Conservation (phyloP, 192 early-diverging fungal species). For the Phlyctochytrium arcticum region DNA sequence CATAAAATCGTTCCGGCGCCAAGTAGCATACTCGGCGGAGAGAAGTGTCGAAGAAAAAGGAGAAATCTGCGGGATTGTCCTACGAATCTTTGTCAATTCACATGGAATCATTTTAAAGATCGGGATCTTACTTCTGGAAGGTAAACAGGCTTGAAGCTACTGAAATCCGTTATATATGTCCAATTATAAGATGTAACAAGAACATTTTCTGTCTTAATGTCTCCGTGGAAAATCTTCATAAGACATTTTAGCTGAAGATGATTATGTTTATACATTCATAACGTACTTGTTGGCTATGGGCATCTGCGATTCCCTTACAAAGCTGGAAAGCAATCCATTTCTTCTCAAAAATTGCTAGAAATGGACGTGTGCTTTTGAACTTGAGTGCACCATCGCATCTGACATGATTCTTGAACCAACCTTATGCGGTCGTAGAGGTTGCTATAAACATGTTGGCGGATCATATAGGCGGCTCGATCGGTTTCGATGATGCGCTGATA, state of each 20-base stretch:
- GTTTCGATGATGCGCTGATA: conserved; percentile 83
- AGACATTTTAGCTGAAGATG: background rate
- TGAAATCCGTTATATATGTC: conserved; percentile 87
- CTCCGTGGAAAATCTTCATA: conserved; percentile 79
- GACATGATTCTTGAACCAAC: conserved; percentile 23
- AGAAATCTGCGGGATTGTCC: conserved; percentile 94
- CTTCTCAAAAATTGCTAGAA: conserved; percentile 80
- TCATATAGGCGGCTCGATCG: conserved; percentile 81
- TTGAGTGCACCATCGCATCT: background rate
- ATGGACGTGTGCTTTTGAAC: conserved; percentile 82
- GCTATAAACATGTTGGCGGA: conserved; percentile 83
- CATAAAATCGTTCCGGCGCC: conserved; percentile 92
- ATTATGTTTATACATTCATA: background rate
- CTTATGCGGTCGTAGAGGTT: conserved; percentile 96
- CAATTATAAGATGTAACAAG: conserved; percentile 95
- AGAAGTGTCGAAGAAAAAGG: conserved; percentile 94
- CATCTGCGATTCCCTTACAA: conserved; percentile 71
- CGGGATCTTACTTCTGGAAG: conserved; percentile 71
- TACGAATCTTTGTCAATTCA: conserved; percentile 22
- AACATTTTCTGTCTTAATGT: conserved; percentile 95
- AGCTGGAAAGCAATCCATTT: conserved; percentile 94
- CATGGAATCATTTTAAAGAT: background rate
- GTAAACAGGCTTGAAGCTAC: conserved; percentile 86
- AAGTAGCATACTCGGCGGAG: conserved; percentile 87
- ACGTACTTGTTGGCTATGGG: conserved; percentile 59